Percentiles rank a stretch among this genome's conserved stretches.
phyloP scores from a whole-genome alignment of 2,329 filamentous ascomycete species.

The Cephalotrichum gorgonifer region DNA sequence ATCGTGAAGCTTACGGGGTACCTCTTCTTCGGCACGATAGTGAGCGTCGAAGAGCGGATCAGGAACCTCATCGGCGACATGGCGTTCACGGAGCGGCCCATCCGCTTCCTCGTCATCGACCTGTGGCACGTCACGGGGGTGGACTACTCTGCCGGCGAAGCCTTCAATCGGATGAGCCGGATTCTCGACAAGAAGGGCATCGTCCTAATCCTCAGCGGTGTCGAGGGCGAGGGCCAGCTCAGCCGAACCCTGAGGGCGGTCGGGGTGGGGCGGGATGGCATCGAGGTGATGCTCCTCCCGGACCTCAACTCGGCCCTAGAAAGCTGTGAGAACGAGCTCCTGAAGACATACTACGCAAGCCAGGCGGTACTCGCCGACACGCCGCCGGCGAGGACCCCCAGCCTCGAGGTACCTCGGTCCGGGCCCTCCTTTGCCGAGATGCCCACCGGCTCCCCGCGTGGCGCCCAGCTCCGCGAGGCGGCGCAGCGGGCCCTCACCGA shows the following conservation, averaged over 20 bases:
- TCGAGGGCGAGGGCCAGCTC: conserved; percentile 65
- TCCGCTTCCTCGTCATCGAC: conserved; percentile 84
- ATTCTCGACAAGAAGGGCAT: conserved; percentile 70
- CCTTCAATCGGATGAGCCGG: conserved; percentile 84
- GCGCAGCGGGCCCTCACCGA: conserved; percentile 67
- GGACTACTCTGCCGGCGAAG: conserved; percentile 93
- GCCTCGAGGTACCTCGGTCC: conserved; percentile 25
- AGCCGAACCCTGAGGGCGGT: conserved; percentile 74
- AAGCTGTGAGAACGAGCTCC: conserved; percentile 85
- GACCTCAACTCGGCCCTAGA: conserved; percentile 90
- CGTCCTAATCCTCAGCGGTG: conserved; percentile 70
- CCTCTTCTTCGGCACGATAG: conserved; percentile 97
- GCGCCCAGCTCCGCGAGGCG: conserved; percentile 65
- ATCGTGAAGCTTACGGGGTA: conserved; percentile 89
- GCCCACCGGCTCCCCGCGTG: conserved; percentile 49
- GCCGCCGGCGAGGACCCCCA: conserved; percentile 29
- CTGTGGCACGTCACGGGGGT: conserved; percentile 82
- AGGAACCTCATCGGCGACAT: conserved; percentile 74
- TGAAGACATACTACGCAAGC: conserved; percentile 67
- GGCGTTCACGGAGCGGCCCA: conserved; percentile 64
- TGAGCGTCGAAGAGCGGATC: conserved; percentile 85
- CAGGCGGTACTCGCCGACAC: conserved; percentile 46
- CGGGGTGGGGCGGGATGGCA: conserved; percentile 60
- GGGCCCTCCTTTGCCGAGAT: background rate
- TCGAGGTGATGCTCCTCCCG: conserved; percentile 70